Percentiles rank a stretch among this genome's conserved stretches.
Conservation (phyloP, 768 basidiomycete species). For the Tricholoma sp. region DNA sequence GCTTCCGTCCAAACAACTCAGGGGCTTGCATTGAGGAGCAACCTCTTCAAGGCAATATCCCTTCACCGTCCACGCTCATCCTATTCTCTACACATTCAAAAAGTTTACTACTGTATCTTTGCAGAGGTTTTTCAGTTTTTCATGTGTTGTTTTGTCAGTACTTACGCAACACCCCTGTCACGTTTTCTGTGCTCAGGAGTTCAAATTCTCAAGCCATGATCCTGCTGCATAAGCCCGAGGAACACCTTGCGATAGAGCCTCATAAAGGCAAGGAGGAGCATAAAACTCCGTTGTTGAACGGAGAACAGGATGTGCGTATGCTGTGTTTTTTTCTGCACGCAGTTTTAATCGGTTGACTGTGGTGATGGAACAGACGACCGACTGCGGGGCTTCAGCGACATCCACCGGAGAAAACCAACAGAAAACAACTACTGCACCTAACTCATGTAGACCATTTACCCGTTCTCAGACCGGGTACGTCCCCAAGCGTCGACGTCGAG, state of each 20-base stretch:
- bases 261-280: constrained; percentile 1
- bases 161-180: constrained; percentile 15
- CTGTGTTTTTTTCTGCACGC: not conserved
- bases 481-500: constrained; percentile 23
- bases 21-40: constrained; percentile 19
- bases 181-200: constrained; percentile 5
- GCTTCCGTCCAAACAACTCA: constrained; percentile 22
- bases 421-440: not conserved
- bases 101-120: not conserved
- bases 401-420: not conserved
- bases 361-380: not conserved
- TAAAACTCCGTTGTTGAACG: not conserved
- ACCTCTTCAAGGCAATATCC: constrained; percentile 10
- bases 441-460: constrained; percentile 26
- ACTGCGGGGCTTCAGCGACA: not conserved
- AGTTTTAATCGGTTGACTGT: not conserved
- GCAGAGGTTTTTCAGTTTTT: not conserved
- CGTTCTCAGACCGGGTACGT: constrained; percentile 31
- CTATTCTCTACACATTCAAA: not conserved
- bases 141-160: not conserved
- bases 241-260: constrained; percentile 11
- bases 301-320: constrained; percentile 7
- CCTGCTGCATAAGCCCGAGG: constrained; percentile 18
- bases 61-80: constrained; percentile 2
- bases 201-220: constrained; percentile 12